Percentiles rank a stretch among this genome's conserved stretches.
These are phyloP conservation scores for Pharus latifolius DNA, from an alignment of 176 grass and related monocot genomes.

Conservation along the genomic window DNA sequence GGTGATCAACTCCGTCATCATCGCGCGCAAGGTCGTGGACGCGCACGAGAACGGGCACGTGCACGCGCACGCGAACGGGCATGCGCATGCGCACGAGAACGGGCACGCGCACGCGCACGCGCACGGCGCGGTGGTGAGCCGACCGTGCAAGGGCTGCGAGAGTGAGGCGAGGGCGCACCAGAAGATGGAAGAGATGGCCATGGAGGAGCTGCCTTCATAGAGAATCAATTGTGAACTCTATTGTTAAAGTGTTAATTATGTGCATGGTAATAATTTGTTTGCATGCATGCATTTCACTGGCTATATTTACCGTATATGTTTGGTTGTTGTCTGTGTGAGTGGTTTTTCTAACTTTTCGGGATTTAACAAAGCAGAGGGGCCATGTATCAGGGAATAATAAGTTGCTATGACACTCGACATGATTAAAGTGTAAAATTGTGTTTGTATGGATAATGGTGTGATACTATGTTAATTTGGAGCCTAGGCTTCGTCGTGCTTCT, in stretches of 20 bases:
- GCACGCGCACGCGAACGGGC: not conserved
- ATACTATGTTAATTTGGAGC: no score
- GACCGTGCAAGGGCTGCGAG: slow-evolving; percentile 55
- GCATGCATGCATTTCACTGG: not conserved
- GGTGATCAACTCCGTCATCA: slow-evolving; percentile 94
- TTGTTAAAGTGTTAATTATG: not conserved
- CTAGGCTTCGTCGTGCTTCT: no score
- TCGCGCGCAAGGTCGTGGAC: slow-evolving; percentile 47
- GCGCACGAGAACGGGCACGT: not conserved
- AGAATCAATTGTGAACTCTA: no score
- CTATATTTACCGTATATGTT: not conserved
- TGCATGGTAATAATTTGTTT: slow-evolving; percentile 23
- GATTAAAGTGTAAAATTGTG: not conserved
- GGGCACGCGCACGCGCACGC: not conserved
- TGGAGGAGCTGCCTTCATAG: slow-evolving; percentile 59
- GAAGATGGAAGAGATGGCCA: slow-evolving; percentile 62
- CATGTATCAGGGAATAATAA: slow-evolving; percentile 4
- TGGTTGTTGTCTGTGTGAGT: not conserved
- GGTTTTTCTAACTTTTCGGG: not conserved
- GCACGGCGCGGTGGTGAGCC: slow-evolving; percentile 15
- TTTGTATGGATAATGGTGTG: no score
- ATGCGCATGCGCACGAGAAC: not conserved
- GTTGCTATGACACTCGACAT: slow-evolving; percentile 15
- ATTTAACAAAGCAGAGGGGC: not conserved
- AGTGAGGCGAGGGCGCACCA: slow-evolving; percentile 54